Evolutionary conservation across 2,329 filamentous ascomycete genomes (phyloP), one percentile per base, ranked within the genome.

Genomic region (Colletotrichum viniferum): DNA sequence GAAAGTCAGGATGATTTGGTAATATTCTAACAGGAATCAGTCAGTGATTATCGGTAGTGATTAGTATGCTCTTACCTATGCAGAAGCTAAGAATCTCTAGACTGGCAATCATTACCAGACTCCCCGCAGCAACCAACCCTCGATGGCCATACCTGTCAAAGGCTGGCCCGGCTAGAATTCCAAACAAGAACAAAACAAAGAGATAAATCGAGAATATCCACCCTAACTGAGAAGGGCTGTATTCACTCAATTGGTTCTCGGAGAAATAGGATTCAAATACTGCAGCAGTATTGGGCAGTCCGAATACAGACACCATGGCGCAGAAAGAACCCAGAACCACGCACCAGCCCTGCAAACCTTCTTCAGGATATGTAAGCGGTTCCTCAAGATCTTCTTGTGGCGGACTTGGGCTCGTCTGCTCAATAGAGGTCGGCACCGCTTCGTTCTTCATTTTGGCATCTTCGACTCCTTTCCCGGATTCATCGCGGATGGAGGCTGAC

Each of bases 191-290:
- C 68, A 93, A 90, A 26, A 98, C 86, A 79, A 97, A 97, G 12
- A 94, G 91, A 81, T 96, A 97, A 63, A 97, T 86, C 72, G 94
- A 94, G 80, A 97, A 96, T 76, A 98, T 95, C 95, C 95, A 98
- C 16, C 94, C 95, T 34, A 96, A 91, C 5, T 90, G 91, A 48
- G 93, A 92, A 71, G 93, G 91, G 74, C 86, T 91, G 81, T 95
- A 92, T 34, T 87, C 85, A 18, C 87, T 87, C 14, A 98, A 89
- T 81, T 98, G 95, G 81, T 98, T 88, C 32, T 86, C 90, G 36
- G 92, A 88, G 60, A 97, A 87, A 82, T 97, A 97, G 5, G 94
- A 90, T 86, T 97, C 94, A 84, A 96, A 94, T 0, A 93, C 93
- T 13, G 93, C 95, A 65, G 96, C 89, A 76, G 91, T 92, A 83